phyloP scores from a whole-genome alignment of 495 filamentous ascomycete species.

The Neurospora hispaniola region DNA sequence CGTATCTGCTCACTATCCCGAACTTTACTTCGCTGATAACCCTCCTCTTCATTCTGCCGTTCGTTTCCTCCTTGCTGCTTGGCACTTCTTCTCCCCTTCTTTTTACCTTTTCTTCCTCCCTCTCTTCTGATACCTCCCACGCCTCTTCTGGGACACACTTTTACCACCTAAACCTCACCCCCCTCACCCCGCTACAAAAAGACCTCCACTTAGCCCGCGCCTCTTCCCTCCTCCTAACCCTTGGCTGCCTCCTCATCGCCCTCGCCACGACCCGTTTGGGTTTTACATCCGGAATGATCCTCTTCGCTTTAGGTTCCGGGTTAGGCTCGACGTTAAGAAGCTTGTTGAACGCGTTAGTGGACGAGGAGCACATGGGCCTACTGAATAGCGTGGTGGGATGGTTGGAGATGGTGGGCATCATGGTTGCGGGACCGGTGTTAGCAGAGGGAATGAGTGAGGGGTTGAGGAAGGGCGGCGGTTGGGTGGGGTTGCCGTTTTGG shows the following conservation, averaged over 20 bases:
- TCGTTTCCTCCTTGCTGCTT: neutral
- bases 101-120: constrained; percentile 14
- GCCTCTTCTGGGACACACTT: neutral
- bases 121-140: neutral
- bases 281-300: constrained; percentile 10
- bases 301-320: constrained; percentile 16
- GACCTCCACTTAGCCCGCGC: neutral
- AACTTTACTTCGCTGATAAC: constrained; percentile 15
- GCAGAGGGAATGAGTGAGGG: constrained; percentile 19
- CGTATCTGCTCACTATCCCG: constrained; percentile 17
- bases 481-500: constrained; percentile 22
- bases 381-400: constrained; percentile 21
- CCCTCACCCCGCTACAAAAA: neutral
- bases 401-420: constrained; percentile 19
- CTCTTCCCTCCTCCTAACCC: constrained; percentile 1
- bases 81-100: constrained; percentile 3
- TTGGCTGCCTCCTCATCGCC: constrained; percentile 1
- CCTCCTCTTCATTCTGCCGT: constrained; percentile 17
- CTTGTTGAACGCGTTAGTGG: constrained; percentile 21
- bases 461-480: constrained; percentile 13
- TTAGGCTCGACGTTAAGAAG: constrained; percentile 11
- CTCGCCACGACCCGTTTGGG: neutral
- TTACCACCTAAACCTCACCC: neutral
- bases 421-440: constrained; percentile 18
- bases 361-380: constrained; percentile 24